Percentiles rank a stretch among this genome's conserved stretches.
Conservation (phyloP, 2,329 filamentous ascomycete genomes). For the Alternaria triticina region DNA sequence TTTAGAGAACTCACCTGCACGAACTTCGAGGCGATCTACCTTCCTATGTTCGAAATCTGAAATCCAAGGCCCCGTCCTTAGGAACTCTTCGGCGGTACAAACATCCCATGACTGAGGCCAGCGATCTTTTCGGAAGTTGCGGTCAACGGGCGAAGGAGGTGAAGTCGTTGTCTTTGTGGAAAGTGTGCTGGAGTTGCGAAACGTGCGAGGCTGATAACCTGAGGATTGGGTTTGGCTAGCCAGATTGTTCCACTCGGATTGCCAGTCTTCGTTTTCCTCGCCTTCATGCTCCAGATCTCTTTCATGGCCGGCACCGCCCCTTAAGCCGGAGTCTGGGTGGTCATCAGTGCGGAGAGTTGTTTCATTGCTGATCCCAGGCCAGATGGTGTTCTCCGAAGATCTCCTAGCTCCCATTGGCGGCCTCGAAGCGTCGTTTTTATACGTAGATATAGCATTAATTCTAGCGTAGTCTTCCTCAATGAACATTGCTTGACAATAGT, state of each 20-base stretch:
- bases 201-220: background rate
- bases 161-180: background rate
- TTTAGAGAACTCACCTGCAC: background rate
- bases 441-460: background rate
- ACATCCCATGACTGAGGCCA: background rate
- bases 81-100: background rate
- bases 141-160: background rate
- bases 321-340: background rate
- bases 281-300: background rate
- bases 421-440: constrained; percentile 1
- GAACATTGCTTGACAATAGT: background rate
- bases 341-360: background rate
- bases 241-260: constrained; percentile 1
- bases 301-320: constrained; percentile 1
- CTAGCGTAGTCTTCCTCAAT: background rate
- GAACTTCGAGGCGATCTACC: background rate
- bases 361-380: background rate
- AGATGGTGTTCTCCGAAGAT: background rate
- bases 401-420: background rate
- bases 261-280: constrained; percentile 4
- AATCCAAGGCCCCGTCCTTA: background rate
- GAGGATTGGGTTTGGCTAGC: background rate
- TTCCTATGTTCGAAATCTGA: background rate
- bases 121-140: background rate
- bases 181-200: constrained; percentile 4